Percentiles rank a stretch among this genome's conserved stretches.
Evolutionary conservation across 2,329 filamentous ascomycete species (phyloP).

Genomic region (Geosmithia putterillii): DNA sequence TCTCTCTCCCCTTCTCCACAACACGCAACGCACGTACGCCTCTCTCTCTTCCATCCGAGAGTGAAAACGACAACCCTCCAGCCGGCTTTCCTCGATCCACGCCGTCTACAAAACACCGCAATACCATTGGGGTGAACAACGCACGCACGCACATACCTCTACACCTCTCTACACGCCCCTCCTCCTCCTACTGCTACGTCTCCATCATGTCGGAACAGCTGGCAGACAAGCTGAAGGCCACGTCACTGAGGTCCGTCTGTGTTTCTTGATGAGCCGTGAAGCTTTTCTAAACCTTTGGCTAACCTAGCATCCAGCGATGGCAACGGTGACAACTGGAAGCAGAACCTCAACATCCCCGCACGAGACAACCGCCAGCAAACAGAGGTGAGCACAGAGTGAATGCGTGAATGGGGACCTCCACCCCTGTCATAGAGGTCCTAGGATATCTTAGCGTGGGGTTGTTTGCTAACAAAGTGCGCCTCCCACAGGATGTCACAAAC

Average conservation of each 20-base stretch:
- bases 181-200: not conserved
- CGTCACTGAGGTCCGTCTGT: slow-evolving; percentile 26
- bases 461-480: too few species aligned
- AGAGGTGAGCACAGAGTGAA: slow-evolving; percentile 38
- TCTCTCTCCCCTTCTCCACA: too few species aligned
- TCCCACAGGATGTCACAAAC: slow-evolving; percentile 77
- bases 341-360: slow-evolving; percentile 55
- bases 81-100: too few species aligned
- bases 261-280: not conserved
- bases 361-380: slow-evolving; percentile 73
- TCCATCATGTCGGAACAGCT: slow-evolving; percentile 31
- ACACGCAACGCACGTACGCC: too few species aligned
- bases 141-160: not conserved
- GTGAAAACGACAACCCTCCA: too few species aligned
- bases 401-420: not conserved
- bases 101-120: too few species aligned
- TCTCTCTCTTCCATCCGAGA: too few species aligned
- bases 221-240: slow-evolving; percentile 29
- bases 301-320: slow-evolving; percentile 25
- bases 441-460: not conserved
- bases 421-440: too few species aligned
- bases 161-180: too few species aligned
- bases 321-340: slow-evolving; percentile 54
- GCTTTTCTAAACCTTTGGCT: not conserved
- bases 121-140: too few species aligned